Evolutionary conservation across 352 stramenopile species (phyloP).

Genomic region (Phytophthora foliorum): DNA sequence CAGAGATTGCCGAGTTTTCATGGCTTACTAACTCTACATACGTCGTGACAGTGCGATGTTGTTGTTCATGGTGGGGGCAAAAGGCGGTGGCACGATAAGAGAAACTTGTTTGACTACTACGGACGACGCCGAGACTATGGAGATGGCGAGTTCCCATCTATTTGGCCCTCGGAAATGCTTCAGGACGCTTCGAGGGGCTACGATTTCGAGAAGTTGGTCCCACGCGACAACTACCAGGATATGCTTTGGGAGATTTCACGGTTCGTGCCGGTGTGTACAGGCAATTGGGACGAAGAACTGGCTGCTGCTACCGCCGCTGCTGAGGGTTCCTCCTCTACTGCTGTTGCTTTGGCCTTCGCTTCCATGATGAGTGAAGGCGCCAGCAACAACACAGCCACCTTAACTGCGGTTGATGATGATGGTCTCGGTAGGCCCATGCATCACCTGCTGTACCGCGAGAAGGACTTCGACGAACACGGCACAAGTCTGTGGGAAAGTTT

Average conservation of each 20-base stretch:
- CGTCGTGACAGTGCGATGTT: slow-evolving; percentile 64
- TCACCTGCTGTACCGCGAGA: slow-evolving; percentile 44
- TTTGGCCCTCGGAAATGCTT: slow-evolving; percentile 90
- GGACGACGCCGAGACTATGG: slow-evolving; percentile 92
- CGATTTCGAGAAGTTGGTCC: slow-evolving; percentile 67
- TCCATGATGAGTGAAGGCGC: slow-evolving; percentile 17
- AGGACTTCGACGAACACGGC: slow-evolving; percentile 62
- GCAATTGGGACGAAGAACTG: slow-evolving; percentile 34
- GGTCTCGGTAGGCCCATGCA: slow-evolving; percentile 8
- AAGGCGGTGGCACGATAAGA: slow-evolving; percentile 74
- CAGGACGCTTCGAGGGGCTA: slow-evolving; percentile 80
- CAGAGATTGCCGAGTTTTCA: neutral
- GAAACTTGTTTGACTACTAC: slow-evolving; percentile 94
- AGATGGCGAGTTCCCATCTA: slow-evolving; percentile 90
- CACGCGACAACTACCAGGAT: slow-evolving; percentile 69
- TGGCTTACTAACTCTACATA: neutral
- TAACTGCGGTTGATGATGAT: slow-evolving; percentile 1
- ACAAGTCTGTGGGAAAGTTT: slow-evolving; percentile 74
- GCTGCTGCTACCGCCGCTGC: neutral
- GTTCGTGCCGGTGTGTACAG: slow-evolving; percentile 61
- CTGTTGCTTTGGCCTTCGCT: slow-evolving; percentile 30
- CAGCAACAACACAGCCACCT: neutral
- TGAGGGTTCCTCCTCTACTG: slow-evolving; percentile 15
- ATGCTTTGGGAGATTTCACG: slow-evolving; percentile 74
- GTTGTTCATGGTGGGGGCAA: slow-evolving; percentile 90